Conservation (phyloP, 805 yeast species). For the Ogataea corticis region DNA sequence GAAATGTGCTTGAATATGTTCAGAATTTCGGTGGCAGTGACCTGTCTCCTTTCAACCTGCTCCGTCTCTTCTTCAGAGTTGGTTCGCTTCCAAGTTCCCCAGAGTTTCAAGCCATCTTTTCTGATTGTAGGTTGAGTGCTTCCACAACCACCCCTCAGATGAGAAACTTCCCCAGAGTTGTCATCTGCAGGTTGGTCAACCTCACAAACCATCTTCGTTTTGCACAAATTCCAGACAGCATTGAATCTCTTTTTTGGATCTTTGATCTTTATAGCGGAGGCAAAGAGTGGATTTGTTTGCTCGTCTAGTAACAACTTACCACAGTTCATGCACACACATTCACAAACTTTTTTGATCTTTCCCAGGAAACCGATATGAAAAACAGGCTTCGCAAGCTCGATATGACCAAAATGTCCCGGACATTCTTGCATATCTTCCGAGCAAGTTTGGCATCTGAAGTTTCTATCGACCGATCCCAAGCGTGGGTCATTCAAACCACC, state of each 20-base stretch:
- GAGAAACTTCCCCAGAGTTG: slow-evolving; percentile 38
- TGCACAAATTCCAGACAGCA: slow-evolving; percentile 93
- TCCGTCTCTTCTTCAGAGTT: slow-evolving; percentile 74
- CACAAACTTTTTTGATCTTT: slow-evolving; percentile 92
- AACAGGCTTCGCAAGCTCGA: slow-evolving; percentile 97
- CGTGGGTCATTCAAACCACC: slow-evolving; percentile 98
- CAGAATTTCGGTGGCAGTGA: slow-evolving; percentile 85
- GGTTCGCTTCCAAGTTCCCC: slow-evolving; percentile 98
- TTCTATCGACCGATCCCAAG: slow-evolving; percentile 94
- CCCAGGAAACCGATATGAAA: slow-evolving; percentile 95
- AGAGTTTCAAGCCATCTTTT: slow-evolving; percentile 90
- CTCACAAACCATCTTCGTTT: slow-evolving; percentile 93
- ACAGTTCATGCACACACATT: slow-evolving; percentile 98
- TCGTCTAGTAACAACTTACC: slow-evolving; percentile 92
- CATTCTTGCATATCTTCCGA: slow-evolving; percentile 99
- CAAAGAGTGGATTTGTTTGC: slow-evolving; percentile 68
- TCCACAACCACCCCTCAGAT: slow-evolving; percentile 93
- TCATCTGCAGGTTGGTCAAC: slow-evolving; percentile 76
- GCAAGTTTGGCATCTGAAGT: slow-evolving; percentile 97
- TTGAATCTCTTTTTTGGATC: slow-evolving; percentile 96
- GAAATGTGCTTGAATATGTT: slow-evolving; percentile 91
- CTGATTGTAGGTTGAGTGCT: slow-evolving; percentile 94
- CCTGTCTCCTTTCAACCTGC: slow-evolving; percentile 87
- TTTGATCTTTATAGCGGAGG: slow-evolving; percentile 82
- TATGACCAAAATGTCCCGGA: slow-evolving; percentile 99